Evolutionary conservation across 257 asterid genomes (phyloP), one percentile per base, ranked within the genome.

Genomic region (Fraxinus anomala): DNA sequence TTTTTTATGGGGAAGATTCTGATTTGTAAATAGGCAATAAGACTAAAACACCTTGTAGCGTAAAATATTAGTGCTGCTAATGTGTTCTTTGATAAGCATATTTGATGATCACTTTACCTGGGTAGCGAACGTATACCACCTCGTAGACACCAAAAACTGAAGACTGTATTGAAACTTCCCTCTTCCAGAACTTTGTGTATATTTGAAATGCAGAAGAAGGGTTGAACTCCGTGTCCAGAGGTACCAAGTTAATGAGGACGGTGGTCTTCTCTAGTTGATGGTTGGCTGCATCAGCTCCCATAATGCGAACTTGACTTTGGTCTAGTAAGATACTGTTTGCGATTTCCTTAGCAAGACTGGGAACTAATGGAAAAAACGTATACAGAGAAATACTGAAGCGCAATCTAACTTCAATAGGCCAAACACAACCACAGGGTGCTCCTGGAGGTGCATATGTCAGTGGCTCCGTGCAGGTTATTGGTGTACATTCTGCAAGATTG

Each of bases 201-300:
- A 94, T 91, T 31, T 88, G 82, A 76, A 82, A 86, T 13, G 97
- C 91, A 1, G 90, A 76, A 42, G 84, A 72, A 21, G 88, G 61
- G 72, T 84, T 76, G 76, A 94, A 94, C 40, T 80, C 86, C 70
- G 81, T 89, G 39, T 83, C 80, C 17, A 81, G 75, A 65, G 98
- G 98, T 19, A 94, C 93, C 86, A 94, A 83, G 70, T 92, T 86
- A 76, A 94, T 73, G 73, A 91, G 90, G 75, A 92, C 96, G 24
- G 82, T 75, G 30, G 97, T 87, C 85, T 89, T 89, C 89, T 92
- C 91, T 54, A 88, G 87, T 80, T 88, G 91, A 69, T 86, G 90
- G 44, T 83, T 90, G 8, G 88, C 96, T 72, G 92, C 92, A 81
- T 94, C 92, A 71, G 97, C 98, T 82, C 98, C 98, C 91, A 89